Evolutionary conservation across 2,329 filamentous ascomycete species (phyloP), one percentile per base, ranked within the genome.

Genomic region (Teratosphaeria destructans): DNA sequence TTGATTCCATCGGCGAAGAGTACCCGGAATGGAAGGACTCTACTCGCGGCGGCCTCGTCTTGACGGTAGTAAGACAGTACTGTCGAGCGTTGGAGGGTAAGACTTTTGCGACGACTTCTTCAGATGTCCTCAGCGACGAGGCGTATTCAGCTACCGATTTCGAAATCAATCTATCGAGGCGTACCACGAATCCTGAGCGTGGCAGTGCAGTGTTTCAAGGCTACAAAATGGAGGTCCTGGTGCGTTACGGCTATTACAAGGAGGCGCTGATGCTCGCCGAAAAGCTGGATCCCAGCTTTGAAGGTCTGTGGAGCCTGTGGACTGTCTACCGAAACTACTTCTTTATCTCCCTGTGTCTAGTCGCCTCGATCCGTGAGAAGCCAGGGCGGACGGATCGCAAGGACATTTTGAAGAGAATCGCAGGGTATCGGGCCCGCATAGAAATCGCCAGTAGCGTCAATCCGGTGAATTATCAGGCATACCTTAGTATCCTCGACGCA

Each of bases 41-140:
- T 66, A 81, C 86, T 1, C 80, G 87, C 60, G 89, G 89, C 16
- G 89, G 89, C 2, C 84, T 84, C 0, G 77, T 90, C 57, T 75
- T 92, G 6, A 82, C 88, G 61, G 80, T 82, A 2, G 78, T 86
- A 3, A 77, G 86, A 56, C 88, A 92, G 69, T 79, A 82, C 27
- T 82, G 81, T 56, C 82, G 87, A 55, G 86, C 89, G 26, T 74
- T 92, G 23, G 87, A 90, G 70, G 89, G 89, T 58, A 92, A 90
- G 71, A 92, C 89, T 0, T 73, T 73, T 11, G 73, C 74, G 2
- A 72, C 75, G 11, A 75, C 80, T 10, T 73, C 85, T 0, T 68
- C 77, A 0, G 76, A 80, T 19, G 78, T 91, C 11, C 81, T 92
- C 76, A 82, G 79, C 49, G 88, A 92, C 64, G 78, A 83, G n/a